A percentile compares a stretch with the other conserved stretches of the same genome.
phyloP scores from a whole-genome alignment of 768 basidiomycete genomes.

The Serpula lacrymans region DNA sequence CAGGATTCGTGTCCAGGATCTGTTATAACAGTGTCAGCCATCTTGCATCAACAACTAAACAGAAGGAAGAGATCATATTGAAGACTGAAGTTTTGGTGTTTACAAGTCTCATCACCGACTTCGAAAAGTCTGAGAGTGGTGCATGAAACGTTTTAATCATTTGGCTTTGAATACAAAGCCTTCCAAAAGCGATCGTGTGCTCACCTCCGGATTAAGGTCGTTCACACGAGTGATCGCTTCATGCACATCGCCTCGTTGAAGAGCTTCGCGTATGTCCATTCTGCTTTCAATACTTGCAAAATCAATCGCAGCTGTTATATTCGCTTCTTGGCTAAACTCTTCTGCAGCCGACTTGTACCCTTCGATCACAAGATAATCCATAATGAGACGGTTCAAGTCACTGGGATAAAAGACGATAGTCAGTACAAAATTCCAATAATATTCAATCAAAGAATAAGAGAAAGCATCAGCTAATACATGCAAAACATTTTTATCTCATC shows the following conservation, averaged over 20 bases:
- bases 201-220: constrained; percentile 94
- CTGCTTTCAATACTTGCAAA: constrained; percentile 91
- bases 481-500: constrained; percentile 71
- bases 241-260: constrained; percentile 92
- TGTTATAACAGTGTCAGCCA: constrained; percentile 31
- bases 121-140: constrained; percentile 87
- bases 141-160: constrained; percentile 96
- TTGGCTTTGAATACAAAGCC: constrained; percentile 20
- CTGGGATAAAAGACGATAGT: constrained; percentile 42
- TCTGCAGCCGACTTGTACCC: constrained; percentile 96
- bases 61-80: constrained; percentile 67
- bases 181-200: constrained; percentile 25
- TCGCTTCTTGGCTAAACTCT: constrained; percentile 89
- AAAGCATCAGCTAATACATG: constrained; percentile 84
- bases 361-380: constrained; percentile 97
- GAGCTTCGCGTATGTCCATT: constrained; percentile 90
- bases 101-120: constrained; percentile 81
- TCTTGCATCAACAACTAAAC: constrained; percentile 1
- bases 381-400: constrained; percentile 90
- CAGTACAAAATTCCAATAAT: constrained; percentile 14
- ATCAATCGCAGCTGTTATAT: constrained; percentile 72
- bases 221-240: constrained; percentile 95
- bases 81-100: constrained; percentile 92
- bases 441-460: constrained; percentile 28
- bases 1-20: constrained; percentile 96